phyloP scores from a whole-genome alignment of 148 eudicot species.

The Vaccinium vitisidaea region DNA sequence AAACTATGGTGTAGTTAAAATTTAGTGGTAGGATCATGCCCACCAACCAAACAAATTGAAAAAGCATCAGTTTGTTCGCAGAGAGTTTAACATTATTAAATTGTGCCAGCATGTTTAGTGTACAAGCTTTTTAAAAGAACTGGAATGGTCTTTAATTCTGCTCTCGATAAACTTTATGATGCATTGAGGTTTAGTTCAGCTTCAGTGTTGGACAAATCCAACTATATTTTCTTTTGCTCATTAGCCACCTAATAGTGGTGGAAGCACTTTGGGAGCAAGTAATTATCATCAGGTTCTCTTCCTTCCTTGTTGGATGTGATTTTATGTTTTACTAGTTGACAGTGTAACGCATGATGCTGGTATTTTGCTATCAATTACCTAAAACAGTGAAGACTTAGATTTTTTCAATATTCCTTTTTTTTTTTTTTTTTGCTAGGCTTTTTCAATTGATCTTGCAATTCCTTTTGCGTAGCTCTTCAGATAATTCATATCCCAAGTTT shows the following conservation, averaged over 20 bases:
- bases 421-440: too few species aligned
- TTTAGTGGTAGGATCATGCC: background rate
- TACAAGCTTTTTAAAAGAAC: background rate
- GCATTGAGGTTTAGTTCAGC: background rate
- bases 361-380: background rate
- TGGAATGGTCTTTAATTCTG: background rate
- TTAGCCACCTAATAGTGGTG: background rate
- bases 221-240: background rate
- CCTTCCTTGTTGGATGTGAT: background rate
- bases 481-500: background rate
- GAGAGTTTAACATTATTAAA: background rate
- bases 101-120: background rate
- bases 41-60: background rate
- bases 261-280: background rate
- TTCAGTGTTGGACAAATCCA: background rate
- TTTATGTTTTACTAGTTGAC: background rate
- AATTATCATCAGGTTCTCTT: background rate
- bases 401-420: background rate
- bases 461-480: background rate
- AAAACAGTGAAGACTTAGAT: background rate
- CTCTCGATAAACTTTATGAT: background rate
- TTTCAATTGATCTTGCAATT: background rate
- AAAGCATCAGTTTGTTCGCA: background rate
- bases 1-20: background rate
- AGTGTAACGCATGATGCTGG: background rate